Percentiles rank a stretch among this genome's conserved stretches.
phyloP scores from a whole-genome alignment of 2,329 filamentous ascomycete genomes.

The Lomentospora prolificans region DNA sequence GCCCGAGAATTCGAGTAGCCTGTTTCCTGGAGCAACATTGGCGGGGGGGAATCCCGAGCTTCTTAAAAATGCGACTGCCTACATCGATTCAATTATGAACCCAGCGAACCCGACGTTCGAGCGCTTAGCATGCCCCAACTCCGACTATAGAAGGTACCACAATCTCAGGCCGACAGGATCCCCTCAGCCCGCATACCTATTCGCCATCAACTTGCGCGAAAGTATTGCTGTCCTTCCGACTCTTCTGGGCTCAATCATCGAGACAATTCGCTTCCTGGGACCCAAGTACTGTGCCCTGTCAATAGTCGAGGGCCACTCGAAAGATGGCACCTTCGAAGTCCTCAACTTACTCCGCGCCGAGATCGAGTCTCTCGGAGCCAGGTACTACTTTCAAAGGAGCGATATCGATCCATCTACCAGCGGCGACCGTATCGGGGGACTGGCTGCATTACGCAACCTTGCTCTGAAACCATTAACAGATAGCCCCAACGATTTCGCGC shows the following conservation, averaged over 20 bases:
- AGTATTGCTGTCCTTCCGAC: neutral
- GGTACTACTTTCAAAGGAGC: slow-evolving; percentile 32
- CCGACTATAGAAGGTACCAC: neutral
- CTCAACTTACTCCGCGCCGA: slow-evolving; percentile 27
- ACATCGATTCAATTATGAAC: slow-evolving; percentile 20
- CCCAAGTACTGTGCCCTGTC: slow-evolving; percentile 38
- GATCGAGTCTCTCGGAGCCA: slow-evolving; percentile 23
- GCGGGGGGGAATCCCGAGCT: neutral
- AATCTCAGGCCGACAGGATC: neutral
- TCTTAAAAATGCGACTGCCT: slow-evolving; percentile 9
- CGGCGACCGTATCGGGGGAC: slow-evolving; percentile 32
- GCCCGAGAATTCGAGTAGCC: too few species aligned
- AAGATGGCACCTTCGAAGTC: slow-evolving; percentile 40
- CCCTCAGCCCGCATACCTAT: slow-evolving; percentile 2
- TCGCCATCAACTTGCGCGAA: slow-evolving; percentile 3
- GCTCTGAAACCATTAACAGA: slow-evolving; percentile 36
- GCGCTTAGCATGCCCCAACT: slow-evolving; percentile 19
- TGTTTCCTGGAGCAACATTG: too few species aligned
- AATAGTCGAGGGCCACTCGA: slow-evolving; percentile 41
- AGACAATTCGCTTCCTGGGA: slow-evolving; percentile 38
- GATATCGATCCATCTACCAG: slow-evolving; percentile 29
- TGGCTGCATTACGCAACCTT: slow-evolving; percentile 42
- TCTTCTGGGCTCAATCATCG: slow-evolving; percentile 34
- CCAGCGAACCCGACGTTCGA: slow-evolving; percentile 14
- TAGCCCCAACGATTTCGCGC: slow-evolving; percentile 15